These are phyloP conservation scores for Rubroboletus pulcherrimus DNA, from an alignment of 768 basidiomycete species.

Conservation along the genomic window DNA sequence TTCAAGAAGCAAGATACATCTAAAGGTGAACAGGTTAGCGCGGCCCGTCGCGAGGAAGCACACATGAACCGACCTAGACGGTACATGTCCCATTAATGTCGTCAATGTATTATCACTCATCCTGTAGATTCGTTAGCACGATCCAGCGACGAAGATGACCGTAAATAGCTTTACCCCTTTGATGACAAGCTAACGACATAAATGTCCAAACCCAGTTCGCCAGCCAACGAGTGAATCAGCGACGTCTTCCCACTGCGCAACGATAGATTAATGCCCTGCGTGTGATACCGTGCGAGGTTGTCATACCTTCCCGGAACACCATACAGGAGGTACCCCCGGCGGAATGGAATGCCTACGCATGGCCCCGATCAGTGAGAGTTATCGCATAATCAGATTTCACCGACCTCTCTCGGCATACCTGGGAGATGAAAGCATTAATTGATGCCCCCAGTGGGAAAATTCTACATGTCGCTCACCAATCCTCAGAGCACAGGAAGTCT, in stretches of 20 bases:
- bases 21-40: conserved; percentile 26
- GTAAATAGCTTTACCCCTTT: conserved; percentile 59
- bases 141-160: background rate
- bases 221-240: conserved; percentile 79
- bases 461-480: conserved; percentile 57
- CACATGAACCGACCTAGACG: conserved; percentile 54
- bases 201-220: conserved; percentile 84
- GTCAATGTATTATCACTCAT: conserved; percentile 90
- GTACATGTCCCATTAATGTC: conserved; percentile 85
- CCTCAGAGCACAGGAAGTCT: conserved; percentile 79
- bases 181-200: conserved; percentile 87
- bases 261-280: conserved; percentile 11
- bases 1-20: conserved; percentile 90
- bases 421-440: conserved; percentile 19
- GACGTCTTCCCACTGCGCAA: conserved; percentile 74
- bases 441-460: conserved; percentile 13
- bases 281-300: background rate
- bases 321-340: conserved; percentile 79
- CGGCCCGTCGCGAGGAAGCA: conserved; percentile 7
- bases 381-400: conserved; percentile 27
- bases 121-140: conserved; percentile 36
- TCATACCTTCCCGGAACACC: conserved; percentile 80
- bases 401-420: conserved; percentile 90
- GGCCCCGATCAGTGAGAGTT: conserved; percentile 18
- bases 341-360: conserved; percentile 74